Percentiles rank a stretch among this genome's conserved stretches.
Evolutionary conservation across 495 filamentous ascomycete species (phyloP).

Genomic region (Neurospora tetrasperma): DNA sequence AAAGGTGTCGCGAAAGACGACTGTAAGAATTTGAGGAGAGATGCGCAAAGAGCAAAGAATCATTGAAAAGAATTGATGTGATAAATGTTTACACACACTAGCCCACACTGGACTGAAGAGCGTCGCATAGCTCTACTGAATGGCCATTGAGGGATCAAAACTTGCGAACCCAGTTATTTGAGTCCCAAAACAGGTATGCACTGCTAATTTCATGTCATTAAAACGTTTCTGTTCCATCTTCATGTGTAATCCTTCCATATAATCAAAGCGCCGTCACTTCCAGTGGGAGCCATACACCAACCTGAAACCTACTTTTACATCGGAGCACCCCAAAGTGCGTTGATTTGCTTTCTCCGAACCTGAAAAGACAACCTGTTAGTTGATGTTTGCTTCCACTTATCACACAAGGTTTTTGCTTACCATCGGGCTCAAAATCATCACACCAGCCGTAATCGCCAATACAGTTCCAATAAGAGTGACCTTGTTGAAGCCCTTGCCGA

Average conservation of each 20-base stretch:
- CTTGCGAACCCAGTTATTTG: too few relatives aligned
- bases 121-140: not conserved
- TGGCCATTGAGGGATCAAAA: not conserved
- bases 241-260: not conserved
- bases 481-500: slow-evolving; percentile 90
- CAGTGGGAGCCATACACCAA: not conserved
- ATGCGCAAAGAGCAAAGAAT: not conserved
- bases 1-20: not conserved
- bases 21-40: not conserved
- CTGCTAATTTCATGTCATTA: not conserved
- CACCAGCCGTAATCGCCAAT: slow-evolving; percentile 60
- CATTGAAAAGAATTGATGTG: not conserved
- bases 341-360: slow-evolving; percentile 33
- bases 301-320: not conserved
- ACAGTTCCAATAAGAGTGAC: slow-evolving; percentile 75
- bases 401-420: slow-evolving; percentile 40
- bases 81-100: not conserved
- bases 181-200: not conserved
- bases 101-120: not conserved
- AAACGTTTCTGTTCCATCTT: not conserved
- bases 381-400: not conserved
- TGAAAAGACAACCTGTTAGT: slow-evolving; percentile 6
- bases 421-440: slow-evolving; percentile 71
- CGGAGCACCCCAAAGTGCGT: slow-evolving; percentile 24
- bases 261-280: not conserved